Base-by-base conservation (phyloP, 2,329 filamentous ascomycete genomes). In the Huntiella decipiens region DNA sequence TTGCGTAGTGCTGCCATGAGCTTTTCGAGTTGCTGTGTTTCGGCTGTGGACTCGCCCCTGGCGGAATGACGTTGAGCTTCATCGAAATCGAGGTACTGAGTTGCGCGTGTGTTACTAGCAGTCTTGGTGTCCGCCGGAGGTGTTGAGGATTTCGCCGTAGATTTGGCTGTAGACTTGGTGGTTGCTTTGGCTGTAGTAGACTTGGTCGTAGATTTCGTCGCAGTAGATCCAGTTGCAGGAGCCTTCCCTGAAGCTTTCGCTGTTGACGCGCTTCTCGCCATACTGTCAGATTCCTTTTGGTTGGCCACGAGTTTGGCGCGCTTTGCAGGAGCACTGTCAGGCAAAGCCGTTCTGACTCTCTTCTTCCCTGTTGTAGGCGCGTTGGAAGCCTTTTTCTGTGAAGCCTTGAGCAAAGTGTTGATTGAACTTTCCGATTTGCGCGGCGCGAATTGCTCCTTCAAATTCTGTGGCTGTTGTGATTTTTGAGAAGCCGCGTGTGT, bases 81-180 rank as follows among this genome's bases (percentile, higher is more conserved):
- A 37, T 67, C 65, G 34, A 96, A 65, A 60, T 95, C 79, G 35
- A 98, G 70, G 57, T 82, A 75, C 55, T 83, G 74, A n/a, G 87
- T 93, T 15, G 73, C 85, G 55, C 85, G 80, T 55, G 82, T 65
- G 53, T 68, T 70, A 51, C 67, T 57, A 7, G 45, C 42, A 22
- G 36, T 32, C 46, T 45, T 45, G 17, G 40, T 36, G 22, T 28
- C 22, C 5, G 22, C 22, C 22, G 22, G 22, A 28, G 22, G 22
- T 28, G 42, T 22, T 4, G 17, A 31, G 10, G 19, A 35, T 36
- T 42, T 37, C n/a, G 38, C 31, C 5, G 33, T 35, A 22, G 32
- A n/a, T 12, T 31, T 17, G 8, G 22, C 44, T 3, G 44, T 13
- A 8, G 43, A 12, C 16, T 43, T 48, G 5, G 41, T 17, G 16